Conservation (phyloP, 1,139 yeast genomes). For the Pneumocystis wakefieldiae region DNA sequence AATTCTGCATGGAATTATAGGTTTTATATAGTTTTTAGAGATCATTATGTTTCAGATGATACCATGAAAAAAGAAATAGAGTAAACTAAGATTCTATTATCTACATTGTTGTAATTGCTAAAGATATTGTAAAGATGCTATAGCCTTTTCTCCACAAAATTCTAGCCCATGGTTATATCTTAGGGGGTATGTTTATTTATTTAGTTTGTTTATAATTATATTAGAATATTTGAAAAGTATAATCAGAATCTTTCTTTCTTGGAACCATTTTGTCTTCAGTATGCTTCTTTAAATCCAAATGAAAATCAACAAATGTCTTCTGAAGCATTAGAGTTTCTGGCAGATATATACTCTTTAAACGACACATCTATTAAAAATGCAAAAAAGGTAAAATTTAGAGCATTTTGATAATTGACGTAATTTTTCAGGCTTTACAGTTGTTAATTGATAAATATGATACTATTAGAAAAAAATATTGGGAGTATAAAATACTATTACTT, state of each 20-base stretch:
- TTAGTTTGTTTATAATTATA: not conserved
- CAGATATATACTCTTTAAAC: not conserved
- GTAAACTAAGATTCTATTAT: conserved; percentile 23
- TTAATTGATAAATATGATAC: not conserved
- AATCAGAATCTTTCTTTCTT: not conserved
- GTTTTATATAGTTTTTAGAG: conserved; percentile 34
- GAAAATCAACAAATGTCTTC: not conserved
- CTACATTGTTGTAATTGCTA: not conserved
- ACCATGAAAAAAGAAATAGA: conserved; percentile 15
- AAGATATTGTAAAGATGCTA: conserved; percentile 31
- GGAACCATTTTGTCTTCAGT: conserved; percentile 1
- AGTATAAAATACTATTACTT: not conserved
- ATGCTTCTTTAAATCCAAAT: not conserved
- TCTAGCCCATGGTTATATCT: conserved; percentile 82
- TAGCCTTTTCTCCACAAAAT: conserved; percentile 58
- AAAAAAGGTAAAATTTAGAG: not conserved
- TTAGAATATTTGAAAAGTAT: conserved; percentile 1
- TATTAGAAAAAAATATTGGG: conserved; percentile 1
- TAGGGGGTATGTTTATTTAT: conserved; percentile 30
- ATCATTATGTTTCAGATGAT: conserved; percentile 15
- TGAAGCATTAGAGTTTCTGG: not conserved
- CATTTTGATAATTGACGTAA: not conserved
- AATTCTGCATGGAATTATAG: conserved; percentile 93
- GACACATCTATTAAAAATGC: not conserved
- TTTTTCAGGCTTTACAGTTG: not conserved